Evolutionary conservation across 2,329 filamentous ascomycete genomes (phyloP).

Genomic region (Drechslerella stenobrocha): DNA sequence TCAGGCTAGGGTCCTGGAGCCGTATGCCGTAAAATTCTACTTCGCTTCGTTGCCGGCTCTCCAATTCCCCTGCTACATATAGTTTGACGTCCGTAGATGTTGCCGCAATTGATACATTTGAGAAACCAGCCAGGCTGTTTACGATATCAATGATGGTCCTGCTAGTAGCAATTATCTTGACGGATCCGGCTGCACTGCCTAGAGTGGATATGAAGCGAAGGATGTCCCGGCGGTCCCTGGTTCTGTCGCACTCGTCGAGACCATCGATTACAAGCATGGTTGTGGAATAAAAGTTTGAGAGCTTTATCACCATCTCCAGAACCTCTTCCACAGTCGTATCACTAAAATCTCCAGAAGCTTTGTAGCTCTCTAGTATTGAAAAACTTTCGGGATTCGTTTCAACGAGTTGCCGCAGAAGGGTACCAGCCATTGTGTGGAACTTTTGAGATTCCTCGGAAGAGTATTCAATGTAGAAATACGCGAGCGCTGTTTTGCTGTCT

Average conservation of each 20-base stretch:
- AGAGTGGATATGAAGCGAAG: conserved; percentile 8
- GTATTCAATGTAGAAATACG: conserved; percentile 28
- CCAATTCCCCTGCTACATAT: conserved; percentile 20
- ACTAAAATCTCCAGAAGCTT: background rate
- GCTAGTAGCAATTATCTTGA: conserved; percentile 18
- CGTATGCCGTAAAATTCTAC: conserved; percentile 21
- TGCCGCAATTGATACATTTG: conserved; percentile 29
- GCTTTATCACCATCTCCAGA: background rate
- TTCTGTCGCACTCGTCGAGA: conserved; percentile 16
- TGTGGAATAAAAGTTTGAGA: conserved; percentile 9
- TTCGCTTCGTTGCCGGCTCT: conserved; percentile 8
- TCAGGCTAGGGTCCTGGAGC: conserved; percentile 10
- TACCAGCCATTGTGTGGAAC: conserved; percentile 2
- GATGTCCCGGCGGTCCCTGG: conserved; percentile 2
- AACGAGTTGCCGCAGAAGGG: conserved; percentile 9
- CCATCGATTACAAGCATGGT: conserved; percentile 23
- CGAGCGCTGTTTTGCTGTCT: background rate
- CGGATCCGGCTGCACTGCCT: background rate
- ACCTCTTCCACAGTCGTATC: background rate
- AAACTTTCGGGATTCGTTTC: conserved; percentile 1
- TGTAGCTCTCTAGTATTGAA: background rate
- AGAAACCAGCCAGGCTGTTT: background rate
- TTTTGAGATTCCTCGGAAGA: conserved; percentile 7
- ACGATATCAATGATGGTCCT: conserved; percentile 15
- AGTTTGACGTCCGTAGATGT: conserved; percentile 17